Evolutionary conservation across 2,329 filamentous ascomycete genomes (phyloP).

Genomic region (Amesomyces nigricolor): DNA sequence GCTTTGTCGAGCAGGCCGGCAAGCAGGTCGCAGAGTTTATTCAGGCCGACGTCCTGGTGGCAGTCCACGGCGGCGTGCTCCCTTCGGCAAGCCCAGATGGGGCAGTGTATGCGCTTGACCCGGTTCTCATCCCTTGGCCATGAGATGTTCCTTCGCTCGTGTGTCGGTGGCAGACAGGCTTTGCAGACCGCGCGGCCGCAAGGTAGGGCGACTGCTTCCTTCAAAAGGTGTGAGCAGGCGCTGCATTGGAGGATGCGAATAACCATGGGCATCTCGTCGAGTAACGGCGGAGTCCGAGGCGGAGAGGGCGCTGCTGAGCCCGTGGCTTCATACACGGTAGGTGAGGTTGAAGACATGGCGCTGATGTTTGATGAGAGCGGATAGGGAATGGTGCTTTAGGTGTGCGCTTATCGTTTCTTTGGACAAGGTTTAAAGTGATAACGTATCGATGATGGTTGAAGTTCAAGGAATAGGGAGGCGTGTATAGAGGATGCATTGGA

Average conservation of each 20-base stretch:
- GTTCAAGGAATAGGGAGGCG: too few relatives aligned
- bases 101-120: constrained; percentile 65
- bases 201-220: constrained; percentile 66
- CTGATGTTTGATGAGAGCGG: too few relatives aligned
- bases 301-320: too few relatives aligned
- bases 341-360: too few relatives aligned
- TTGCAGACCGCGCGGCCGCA: constrained; percentile 77
- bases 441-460: too few relatives aligned
- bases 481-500: too few relatives aligned
- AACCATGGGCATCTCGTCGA: constrained; percentile 32
- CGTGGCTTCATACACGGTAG: too few relatives aligned
- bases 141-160: constrained; percentile 63
- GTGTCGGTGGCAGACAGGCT: constrained; percentile 63
- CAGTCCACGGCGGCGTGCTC: constrained; percentile 77
- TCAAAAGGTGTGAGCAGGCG: constrained; percentile 63
- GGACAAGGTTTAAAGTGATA: too few relatives aligned
- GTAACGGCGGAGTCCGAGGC: too few relatives aligned
- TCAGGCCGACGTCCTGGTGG: constrained; percentile 61
- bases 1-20: constrained; percentile 38
- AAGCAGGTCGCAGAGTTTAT: constrained; percentile 30
- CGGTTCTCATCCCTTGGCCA: constrained; percentile 61
- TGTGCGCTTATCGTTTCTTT: too few relatives aligned
- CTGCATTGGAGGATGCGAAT: constrained; percentile 74
- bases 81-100: constrained; percentile 57
- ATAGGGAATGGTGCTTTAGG: too few relatives aligned